Evolutionary conservation across 2,329 filamentous ascomycete species (phyloP), one percentile per base, ranked within the genome.

Genomic region (Tolypocladium cylindrosporum): DNA sequence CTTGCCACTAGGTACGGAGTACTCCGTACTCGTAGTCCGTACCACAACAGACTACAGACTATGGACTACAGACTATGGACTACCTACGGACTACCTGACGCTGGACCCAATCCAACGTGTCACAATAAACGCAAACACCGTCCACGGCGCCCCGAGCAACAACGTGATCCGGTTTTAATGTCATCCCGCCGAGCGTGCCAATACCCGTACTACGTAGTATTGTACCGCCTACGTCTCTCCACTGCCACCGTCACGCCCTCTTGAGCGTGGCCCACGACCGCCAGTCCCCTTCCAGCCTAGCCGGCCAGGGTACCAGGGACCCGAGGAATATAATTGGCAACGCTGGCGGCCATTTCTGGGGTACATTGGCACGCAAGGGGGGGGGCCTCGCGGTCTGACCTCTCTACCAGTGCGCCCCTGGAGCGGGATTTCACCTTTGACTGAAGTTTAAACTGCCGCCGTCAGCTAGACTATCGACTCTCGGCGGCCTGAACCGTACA

Each of bases 331-430:
- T 62, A 36, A 60, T 61, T 62, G 61, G 61, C 59, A 60, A 55
- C 55, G 45, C 56, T 24, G 54, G 42, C 55, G 40, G 56, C 61
- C 58, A 50, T 40, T 56, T 62, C 61, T 60, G 61, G 61, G 61
- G 61, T 62, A 56, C 60, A 61, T 42, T 21, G 48, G 45, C 3
- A 75, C 72, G 69, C 65, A 16, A 16, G 14, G 24, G 24, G 43
- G 43, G 24, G 14, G 45, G 24, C 24, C 27, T 11, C 27, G 16
- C 16, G 4, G 45, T 34, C 45, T 50, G 45, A 27, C 45, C 45
- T 31, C 31, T 27, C 2, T 48, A 11, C 4, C 21, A 27, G 43
- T 48, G 31, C 43, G 24, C 8, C 24, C 13, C 43, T 43, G 8
- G 41, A 19, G 19, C 2, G 19, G 10, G 7, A 50, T 50, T 51